Conservation (phyloP, 169 alveolate genomes). For the Cyclospora cayetanensis region DNA sequence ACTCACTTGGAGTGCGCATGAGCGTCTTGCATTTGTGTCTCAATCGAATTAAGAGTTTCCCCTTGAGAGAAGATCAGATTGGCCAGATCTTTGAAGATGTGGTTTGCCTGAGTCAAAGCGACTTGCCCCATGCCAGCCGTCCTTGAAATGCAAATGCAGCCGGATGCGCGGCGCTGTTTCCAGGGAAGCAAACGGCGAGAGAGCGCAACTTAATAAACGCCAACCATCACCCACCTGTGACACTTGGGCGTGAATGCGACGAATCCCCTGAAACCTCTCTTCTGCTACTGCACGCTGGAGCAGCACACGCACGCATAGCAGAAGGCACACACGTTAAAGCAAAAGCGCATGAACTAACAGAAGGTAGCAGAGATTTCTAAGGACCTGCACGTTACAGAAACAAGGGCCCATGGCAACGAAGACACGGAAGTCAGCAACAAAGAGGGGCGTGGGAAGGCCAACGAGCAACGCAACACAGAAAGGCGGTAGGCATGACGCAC, state of each 20-base stretch:
- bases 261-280: slow-evolving; percentile 26
- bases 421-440: too few species aligned
- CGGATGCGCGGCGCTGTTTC: neutral
- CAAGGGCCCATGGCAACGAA: too few species aligned
- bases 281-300: slow-evolving; percentile 51
- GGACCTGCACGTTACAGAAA: too few species aligned
- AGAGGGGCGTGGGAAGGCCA: too few species aligned
- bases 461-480: too few species aligned
- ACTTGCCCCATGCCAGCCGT: too few species aligned
- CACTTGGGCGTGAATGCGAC: slow-evolving; percentile 63
- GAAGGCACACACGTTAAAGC: too few species aligned
- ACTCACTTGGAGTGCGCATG: slow-evolving; percentile 45
- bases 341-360: too few species aligned
- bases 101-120: slow-evolving; percentile 30
- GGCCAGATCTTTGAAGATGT: slow-evolving; percentile 54
- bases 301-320: too few species aligned
- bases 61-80: slow-evolving; percentile 37
- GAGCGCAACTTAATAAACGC: neutral
- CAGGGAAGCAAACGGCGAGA: neutral
- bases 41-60: slow-evolving; percentile 12
- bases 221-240: slow-evolving; percentile 14
- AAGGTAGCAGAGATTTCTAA: too few species aligned
- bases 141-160: neutral
- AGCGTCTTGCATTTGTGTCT: slow-evolving; percentile 60
- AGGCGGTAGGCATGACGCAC: too few species aligned